Evolutionary conservation across 2,329 filamentous ascomycete species (phyloP).

Genomic region (Diaporthe aspalathi): DNA sequence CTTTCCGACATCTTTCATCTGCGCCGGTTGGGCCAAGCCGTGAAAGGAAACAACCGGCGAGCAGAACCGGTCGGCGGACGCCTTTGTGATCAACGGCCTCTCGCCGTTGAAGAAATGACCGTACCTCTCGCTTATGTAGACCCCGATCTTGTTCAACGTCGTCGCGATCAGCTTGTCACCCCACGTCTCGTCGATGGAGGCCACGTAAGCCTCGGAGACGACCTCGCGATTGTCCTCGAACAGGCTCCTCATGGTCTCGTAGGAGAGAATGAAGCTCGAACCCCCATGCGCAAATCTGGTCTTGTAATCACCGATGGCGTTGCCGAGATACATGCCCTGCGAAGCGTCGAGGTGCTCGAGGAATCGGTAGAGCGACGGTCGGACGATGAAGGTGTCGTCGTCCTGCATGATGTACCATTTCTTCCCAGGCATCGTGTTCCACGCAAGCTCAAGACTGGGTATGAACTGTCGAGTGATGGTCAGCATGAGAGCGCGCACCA

Average conservation of each 20-base stretch:
- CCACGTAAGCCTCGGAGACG: constrained; percentile 57
- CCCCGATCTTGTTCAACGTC: constrained; percentile 63
- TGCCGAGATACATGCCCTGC: constrained; percentile 64
- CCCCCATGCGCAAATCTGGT: constrained; percentile 68
- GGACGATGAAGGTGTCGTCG: constrained; percentile 68
- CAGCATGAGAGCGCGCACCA: not conserved
- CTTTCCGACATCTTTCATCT: constrained; percentile 59
- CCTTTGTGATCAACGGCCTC: constrained; percentile 59
- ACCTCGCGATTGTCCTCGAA: constrained; percentile 55
- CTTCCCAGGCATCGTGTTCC: constrained; percentile 62
- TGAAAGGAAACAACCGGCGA: constrained; percentile 67
- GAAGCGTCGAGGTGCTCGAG: constrained; percentile 61
- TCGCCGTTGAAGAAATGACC: constrained; percentile 68
- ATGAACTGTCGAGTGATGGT: constrained; percentile 57
- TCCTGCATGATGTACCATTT: constrained; percentile 70
- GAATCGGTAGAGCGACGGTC: constrained; percentile 59
- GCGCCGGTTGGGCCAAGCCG: constrained; percentile 56
- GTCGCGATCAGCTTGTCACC: constrained; percentile 66
- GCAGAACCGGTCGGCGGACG: constrained; percentile 63
- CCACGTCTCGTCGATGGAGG: constrained; percentile 63
- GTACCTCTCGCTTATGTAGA: constrained; percentile 67
- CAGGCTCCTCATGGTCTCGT: constrained; percentile 59
- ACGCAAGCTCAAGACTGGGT: constrained; percentile 64
- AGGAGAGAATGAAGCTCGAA: constrained; percentile 65
- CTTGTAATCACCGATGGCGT: constrained; percentile 67